These are phyloP conservation scores for Stagonosporopsis cucurbitacearum DNA, from an alignment of 2,329 filamentous ascomycete genomes.

Conservation along the genomic window DNA sequence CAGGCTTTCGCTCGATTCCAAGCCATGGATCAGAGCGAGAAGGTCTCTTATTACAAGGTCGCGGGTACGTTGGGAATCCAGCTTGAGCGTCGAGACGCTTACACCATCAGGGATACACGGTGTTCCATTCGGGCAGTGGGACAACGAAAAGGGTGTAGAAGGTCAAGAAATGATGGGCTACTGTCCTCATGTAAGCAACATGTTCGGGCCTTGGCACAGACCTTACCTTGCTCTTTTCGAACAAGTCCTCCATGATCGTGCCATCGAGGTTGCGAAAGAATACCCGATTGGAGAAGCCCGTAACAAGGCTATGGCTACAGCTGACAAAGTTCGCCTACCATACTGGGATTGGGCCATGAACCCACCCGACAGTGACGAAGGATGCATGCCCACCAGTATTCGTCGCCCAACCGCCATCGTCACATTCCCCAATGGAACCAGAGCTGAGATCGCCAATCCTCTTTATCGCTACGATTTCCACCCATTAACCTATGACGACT, in stretches of 20 bases:
- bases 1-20: slow-evolving; percentile 41
- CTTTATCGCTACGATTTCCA: slow-evolving; percentile 41
- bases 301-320: slow-evolving; percentile 31
- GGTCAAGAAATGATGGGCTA: slow-evolving; percentile 37
- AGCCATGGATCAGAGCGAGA: slow-evolving; percentile 40
- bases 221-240: slow-evolving; percentile 45
- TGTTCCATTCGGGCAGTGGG: slow-evolving; percentile 40
- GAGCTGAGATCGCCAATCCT: slow-evolving; percentile 34
- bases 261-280: slow-evolving; percentile 39
- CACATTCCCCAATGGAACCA: slow-evolving; percentile 39
- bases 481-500: slow-evolving; percentile 37
- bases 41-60: slow-evolving; percentile 42
- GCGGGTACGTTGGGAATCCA: slow-evolving; percentile 28
- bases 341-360: slow-evolving; percentile 47
- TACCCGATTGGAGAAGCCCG: slow-evolving; percentile 32
- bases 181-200: slow-evolving; percentile 39
- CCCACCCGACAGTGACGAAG: slow-evolving; percentile 30
- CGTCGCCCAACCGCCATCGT: slow-evolving; percentile 26
- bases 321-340: slow-evolving; percentile 38
- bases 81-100: neutral
- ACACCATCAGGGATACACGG: slow-evolving; percentile 38
- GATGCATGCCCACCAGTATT: slow-evolving; percentile 35
- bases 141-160: slow-evolving; percentile 30
- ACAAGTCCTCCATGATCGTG: slow-evolving; percentile 40
- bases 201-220: slow-evolving; percentile 43